These are phyloP conservation scores for Tuctoria greenei DNA, from an alignment of 176 grass and related monocot species.

Conservation along the genomic window DNA sequence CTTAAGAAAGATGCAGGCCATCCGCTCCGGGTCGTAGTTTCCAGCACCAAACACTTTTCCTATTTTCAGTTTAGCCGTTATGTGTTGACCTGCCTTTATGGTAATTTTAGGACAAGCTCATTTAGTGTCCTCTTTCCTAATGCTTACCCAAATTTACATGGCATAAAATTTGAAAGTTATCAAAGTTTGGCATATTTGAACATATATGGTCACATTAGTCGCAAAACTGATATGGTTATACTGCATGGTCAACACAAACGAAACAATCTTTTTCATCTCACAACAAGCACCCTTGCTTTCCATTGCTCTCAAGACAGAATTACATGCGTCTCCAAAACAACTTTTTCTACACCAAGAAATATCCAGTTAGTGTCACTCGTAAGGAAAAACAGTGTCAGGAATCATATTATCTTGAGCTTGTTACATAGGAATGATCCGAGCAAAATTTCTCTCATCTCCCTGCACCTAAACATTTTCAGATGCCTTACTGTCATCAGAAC, in stretches of 20 bases:
- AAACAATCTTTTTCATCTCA: not conserved
- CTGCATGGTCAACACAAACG: not conserved
- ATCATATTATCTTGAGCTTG: not conserved
- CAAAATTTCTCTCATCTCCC: not conserved
- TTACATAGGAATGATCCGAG: not conserved
- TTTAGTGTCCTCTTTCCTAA: not conserved
- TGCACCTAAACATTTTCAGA: not conserved
- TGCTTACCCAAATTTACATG: not conserved
- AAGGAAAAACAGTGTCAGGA: not conserved
- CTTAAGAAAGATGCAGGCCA: not conserved
- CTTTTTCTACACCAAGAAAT: not conserved
- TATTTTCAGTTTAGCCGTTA: not conserved
- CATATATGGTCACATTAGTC: not conserved
- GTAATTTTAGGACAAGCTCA: not conserved
- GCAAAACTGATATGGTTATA: not conserved
- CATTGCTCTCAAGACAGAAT: not conserved
- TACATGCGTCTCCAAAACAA: not conserved
- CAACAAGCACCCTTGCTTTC: not conserved
- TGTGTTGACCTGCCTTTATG: not conserved
- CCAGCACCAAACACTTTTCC: not conserved
- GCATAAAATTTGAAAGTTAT: not conserved
- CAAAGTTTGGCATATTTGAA: not conserved
- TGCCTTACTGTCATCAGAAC: not conserved
- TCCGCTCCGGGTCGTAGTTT: not conserved
- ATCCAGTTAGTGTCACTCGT: not conserved